Base-by-base conservation (phyloP, 805 yeast genomes). In the Candida pseudofarinosa region DNA sequence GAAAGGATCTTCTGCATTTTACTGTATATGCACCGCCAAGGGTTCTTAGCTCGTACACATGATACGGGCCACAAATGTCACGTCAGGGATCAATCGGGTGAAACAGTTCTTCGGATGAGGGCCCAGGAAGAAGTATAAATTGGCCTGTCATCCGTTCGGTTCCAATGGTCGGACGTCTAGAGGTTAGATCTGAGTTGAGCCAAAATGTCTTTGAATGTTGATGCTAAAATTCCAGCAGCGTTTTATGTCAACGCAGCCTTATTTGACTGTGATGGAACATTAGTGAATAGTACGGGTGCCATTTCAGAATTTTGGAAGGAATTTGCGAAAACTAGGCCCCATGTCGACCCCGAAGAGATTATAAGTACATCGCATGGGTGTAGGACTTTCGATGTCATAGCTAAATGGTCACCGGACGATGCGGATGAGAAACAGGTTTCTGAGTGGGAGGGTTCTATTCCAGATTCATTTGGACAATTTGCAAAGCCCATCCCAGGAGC, bases 371-470 rank as follows among this genome's bases (percentile, higher is more conserved):
- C 62, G 3, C 63, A 59, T 46, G 63, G 63, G 0, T 58, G 63
- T 52, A 48, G 63, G 41, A 59, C 63, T 13, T 59, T 50, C 35
- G 63, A 59, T 38, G 63, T 59, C 28, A 59, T 59, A 37, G 61
- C 61, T 45, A 57, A 56, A 39, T 58, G 63, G 63, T 59, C 63
- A 10, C 63, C 62, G 7, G 59, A 59, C 37, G 63, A 59, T 42
- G 63, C 63, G 33, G 42, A 44, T 23, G 58, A 44, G 34, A 54
- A 54, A 38, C 63, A 59, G 39, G 63, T 59, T 19, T 51, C 63
- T 4, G 56, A 44, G 13, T 58, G 63, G 63, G 63, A 58, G 38
- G 62, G 54, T 3, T 47, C 55, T 17, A 58, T 58, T 31, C 63
- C 63, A 17, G 63, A 58, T 51, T 47, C 57, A 4, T 58, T 56